Conservation (phyloP, 192 early-diverging fungal species). For the Coemansia sp. region DNA sequence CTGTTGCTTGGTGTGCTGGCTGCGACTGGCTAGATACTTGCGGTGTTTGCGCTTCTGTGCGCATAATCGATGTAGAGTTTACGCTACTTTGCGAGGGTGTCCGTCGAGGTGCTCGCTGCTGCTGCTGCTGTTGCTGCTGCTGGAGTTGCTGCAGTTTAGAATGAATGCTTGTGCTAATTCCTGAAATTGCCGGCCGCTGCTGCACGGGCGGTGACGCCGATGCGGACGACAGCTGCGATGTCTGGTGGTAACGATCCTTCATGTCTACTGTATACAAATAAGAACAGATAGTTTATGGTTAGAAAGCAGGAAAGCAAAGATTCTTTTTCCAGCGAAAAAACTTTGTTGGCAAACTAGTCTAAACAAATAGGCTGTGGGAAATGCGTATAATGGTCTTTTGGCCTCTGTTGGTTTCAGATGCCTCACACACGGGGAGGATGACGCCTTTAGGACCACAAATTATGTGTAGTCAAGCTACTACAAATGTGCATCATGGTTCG, state of each 20-base stretch:
- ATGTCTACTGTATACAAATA: constrained; percentile 1
- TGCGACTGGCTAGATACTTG: background rate
- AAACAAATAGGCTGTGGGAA: background rate
- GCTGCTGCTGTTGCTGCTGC: background rate
- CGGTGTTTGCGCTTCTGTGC: constrained; percentile 12
- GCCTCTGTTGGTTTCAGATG: background rate
- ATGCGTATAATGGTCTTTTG: background rate
- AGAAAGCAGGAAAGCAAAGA: too few species aligned
- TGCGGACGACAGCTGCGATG: constrained; percentile 7
- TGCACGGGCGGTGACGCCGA: constrained; percentile 1
- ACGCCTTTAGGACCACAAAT: background rate
- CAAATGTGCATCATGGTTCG: background rate
- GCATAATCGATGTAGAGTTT: constrained; percentile 1
- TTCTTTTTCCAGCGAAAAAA: too few species aligned
- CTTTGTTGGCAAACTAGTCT: too few species aligned
- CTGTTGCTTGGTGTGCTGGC: background rate
- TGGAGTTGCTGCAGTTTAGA: constrained; percentile 16
- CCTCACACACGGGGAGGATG: background rate
- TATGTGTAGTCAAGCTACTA: background rate
- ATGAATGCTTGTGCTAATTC: background rate
- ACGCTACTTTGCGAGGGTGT: constrained; percentile 31
- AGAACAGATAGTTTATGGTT: too few species aligned
- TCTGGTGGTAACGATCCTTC: constrained; percentile 1
- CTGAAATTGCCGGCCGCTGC: background rate
- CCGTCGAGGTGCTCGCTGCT: constrained; percentile 8